Base-by-base conservation (phyloP, 768 basidiomycete genomes). In the Dentipellis fragilis region DNA sequence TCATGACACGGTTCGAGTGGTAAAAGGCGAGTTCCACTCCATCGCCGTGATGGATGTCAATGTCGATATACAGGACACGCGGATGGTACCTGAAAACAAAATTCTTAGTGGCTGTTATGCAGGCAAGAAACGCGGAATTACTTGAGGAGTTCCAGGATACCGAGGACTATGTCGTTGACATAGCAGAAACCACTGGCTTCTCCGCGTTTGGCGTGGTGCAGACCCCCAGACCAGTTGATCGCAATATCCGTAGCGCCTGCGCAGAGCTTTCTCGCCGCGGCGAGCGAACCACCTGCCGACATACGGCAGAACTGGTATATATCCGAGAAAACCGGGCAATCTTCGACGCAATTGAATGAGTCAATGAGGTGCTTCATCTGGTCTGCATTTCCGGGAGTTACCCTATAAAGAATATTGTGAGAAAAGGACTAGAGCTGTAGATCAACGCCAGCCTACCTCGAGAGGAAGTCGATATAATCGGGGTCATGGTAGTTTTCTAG, bases 121-220 rank as follows among this genome's bases (percentile, higher is more conserved):
- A 14, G 59, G 59, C 37, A n/a, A 22, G 17, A 53, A 11, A 45
- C 1, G 7, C 19, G 19, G 8, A 57, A 60, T 14, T 23, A 68
- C 71, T 58, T 79, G 2, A 98, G 76, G 35, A 99, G 76, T 64
- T 99, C 95, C 16, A 98, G 73, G 50, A 99, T 96, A 0, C 86
- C 93, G 0, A 99, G 76, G 1, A 98, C 94, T 40, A 95, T 93
- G 66, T 97, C 94, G 67, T 99, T 99, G 19, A 98, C 81, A 68
- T 97, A 99, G 71, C 95, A 99, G 68, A 99, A 99, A 1, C 95
- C 95, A 64, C 93, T 97, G 8, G 96, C 94, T 72, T 98, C 95
- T 0, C 91, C 89, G 59, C 94, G 87, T 73, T 98, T 98, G 2
- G 95, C 96, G 64, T 99, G 96, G 70, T 99, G 96, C 17, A 99